These are phyloP conservation scores for Musa troglodytarum DNA, from an alignment of 176 grass and related monocot species.

Conservation along the genomic window DNA sequence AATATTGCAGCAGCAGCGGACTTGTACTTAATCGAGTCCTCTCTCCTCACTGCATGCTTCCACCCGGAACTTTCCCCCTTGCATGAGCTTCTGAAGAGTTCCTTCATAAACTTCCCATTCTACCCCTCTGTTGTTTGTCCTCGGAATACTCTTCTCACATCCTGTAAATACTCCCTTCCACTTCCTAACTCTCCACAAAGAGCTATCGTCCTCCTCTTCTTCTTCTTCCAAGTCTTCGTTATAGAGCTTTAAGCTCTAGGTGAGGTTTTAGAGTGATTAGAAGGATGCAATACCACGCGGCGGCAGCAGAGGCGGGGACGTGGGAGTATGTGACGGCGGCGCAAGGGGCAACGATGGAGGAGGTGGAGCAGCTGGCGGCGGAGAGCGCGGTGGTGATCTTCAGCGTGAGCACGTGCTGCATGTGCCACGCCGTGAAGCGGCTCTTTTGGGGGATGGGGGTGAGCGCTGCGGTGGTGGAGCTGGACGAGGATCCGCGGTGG, in stretches of 20 bases:
- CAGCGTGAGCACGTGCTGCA: conserved; percentile 96
- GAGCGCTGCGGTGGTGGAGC: conserved; percentile 76
- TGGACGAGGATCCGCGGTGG: conserved; percentile 66
- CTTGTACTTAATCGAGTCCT: too few relatives aligned
- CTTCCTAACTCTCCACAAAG: not conserved
- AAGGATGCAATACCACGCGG: conserved; percentile 1
- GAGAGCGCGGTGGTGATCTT: conserved; percentile 96
- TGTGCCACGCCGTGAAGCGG: conserved; percentile 98
- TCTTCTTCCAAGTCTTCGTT: too few relatives aligned
- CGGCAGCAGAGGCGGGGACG: not conserved
- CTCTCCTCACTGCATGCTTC: too few relatives aligned
- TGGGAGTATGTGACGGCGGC: conserved; percentile 5
- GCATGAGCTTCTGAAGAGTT: too few relatives aligned
- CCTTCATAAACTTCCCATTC: not conserved
- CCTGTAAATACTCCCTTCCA: not conserved
- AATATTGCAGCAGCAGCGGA: too few relatives aligned
- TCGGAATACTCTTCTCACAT: not conserved
- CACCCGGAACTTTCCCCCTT: too few relatives aligned
- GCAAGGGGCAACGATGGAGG: conserved; percentile 15
- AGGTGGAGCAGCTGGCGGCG: conserved; percentile 66
- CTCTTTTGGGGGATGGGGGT: conserved; percentile 98
- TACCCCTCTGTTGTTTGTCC: not conserved
- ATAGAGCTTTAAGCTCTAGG: too few relatives aligned
- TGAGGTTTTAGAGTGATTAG: too few relatives aligned
- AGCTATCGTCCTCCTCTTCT: too few relatives aligned